Percentiles rank a stretch among this genome's conserved stretches.
Conservation (phyloP, 495 filamentous ascomycete genomes). For the Aspergillus conjunctus region DNA sequence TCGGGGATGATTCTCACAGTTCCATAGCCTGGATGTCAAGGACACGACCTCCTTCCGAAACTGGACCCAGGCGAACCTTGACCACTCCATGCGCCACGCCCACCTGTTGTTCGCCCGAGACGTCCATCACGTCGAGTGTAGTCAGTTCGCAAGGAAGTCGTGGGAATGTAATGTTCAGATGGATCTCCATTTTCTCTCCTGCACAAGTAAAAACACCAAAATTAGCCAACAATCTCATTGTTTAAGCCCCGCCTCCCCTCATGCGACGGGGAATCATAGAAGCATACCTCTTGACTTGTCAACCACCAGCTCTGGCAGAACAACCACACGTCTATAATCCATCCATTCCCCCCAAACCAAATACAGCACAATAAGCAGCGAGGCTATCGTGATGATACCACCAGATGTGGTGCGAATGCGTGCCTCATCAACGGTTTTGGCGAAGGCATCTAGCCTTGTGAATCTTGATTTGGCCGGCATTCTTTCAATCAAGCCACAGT, state of each 20-base stretch:
- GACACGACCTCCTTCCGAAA: conserved; percentile 72
- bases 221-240: conserved; percentile 12
- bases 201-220: conserved; percentile 10
- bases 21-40: conserved; percentile 74
- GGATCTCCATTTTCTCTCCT: conserved; percentile 98
- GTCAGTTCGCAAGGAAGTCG: conserved; percentile 91
- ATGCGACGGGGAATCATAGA: neutral
- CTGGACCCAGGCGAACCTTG: conserved; percentile 78
- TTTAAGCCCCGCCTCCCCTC: conserved; percentile 1
- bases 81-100: conserved; percentile 89
- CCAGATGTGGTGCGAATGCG: conserved; percentile 96
- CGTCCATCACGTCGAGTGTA: conserved; percentile 98
- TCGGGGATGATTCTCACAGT: conserved; percentile 56
- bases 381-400: conserved; percentile 90
- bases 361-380: conserved; percentile 81
- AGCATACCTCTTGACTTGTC: conserved; percentile 87
- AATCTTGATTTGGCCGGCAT: conserved; percentile 76
- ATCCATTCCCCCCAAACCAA: conserved; percentile 94
- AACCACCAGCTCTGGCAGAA: conserved; percentile 90
- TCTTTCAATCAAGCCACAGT: conserved; percentile 31
- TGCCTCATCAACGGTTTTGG: conserved; percentile 98
- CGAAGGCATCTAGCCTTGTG: conserved; percentile 95
- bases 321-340: conserved; percentile 84
- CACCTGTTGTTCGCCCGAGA: conserved; percentile 92
- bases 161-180: conserved; percentile 96